Evolutionary conservation across 2,329 filamentous ascomycete species (phyloP).

Genomic region (Fusarium sp.): DNA sequence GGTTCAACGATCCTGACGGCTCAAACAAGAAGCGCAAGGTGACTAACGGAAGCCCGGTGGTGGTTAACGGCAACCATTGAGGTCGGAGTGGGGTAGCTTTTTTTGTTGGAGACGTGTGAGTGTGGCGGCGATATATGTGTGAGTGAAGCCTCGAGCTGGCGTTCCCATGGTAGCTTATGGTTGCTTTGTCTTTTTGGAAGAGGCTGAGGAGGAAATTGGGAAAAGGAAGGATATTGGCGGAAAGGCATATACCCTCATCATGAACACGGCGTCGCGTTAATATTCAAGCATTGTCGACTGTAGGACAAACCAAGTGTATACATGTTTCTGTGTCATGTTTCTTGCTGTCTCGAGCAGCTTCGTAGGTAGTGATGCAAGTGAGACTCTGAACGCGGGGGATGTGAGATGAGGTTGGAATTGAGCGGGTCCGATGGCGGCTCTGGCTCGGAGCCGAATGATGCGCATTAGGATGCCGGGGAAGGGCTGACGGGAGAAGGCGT

Average conservation of each 20-base stretch:
- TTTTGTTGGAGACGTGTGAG: background rate
- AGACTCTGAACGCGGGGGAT: background rate
- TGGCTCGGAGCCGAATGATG: constrained; percentile 5
- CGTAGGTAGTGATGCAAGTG: background rate
- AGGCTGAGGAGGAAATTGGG: background rate
- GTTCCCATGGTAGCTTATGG: constrained; percentile 1
- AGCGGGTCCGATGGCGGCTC: background rate
- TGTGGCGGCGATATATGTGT: background rate
- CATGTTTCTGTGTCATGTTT: background rate
- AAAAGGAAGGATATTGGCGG: background rate
- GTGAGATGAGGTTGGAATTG: background rate
- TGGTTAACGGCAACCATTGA: constrained; percentile 24
- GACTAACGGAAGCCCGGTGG: constrained; percentile 31
- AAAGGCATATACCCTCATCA: constrained; percentile 33
- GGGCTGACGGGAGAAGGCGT: background rate
- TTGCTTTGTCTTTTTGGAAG: constrained; percentile 12
- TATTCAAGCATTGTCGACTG: background rate
- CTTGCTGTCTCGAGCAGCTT: background rate
- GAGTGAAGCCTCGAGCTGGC: constrained; percentile 1
- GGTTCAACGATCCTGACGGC: constrained; percentile 13
- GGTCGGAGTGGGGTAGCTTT: background rate
- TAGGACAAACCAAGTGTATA: background rate
- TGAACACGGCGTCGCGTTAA: constrained; percentile 20
- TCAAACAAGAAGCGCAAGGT: constrained; percentile 40
- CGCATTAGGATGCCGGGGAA: background rate